Conservation (phyloP, 345 rosid species). For the Mallotus nudiflorus region DNA sequence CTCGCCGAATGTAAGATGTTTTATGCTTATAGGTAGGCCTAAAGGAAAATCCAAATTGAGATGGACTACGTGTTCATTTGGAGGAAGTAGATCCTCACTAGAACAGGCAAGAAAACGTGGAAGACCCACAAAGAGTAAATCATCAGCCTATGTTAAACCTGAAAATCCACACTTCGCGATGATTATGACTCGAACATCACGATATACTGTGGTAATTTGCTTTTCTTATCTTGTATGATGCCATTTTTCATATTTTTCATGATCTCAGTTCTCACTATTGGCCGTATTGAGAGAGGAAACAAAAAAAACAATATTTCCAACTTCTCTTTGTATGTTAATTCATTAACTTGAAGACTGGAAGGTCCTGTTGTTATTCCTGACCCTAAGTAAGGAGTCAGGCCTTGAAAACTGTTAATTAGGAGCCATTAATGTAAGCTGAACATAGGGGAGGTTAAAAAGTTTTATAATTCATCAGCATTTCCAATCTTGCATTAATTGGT, state of each 20-base stretch:
- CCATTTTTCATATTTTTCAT: neutral
- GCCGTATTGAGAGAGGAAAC: neutral
- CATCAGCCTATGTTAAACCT: neutral
- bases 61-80: neutral
- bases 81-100: neutral
- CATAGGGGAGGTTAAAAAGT: no score
- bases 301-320: neutral
- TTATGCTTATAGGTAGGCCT: neutral
- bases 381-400: no score
- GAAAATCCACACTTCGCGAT: slow-evolving; percentile 11
- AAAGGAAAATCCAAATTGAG: neutral
- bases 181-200: neutral
- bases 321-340: neutral
- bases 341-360: no score
- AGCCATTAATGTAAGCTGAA: no score
- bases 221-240: neutral
- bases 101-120: neutral
- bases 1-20: neutral
- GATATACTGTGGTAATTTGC: slow-evolving; percentile 9
- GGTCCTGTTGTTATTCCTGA: no score
- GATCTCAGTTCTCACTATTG: neutral
- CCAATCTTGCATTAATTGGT: no score
- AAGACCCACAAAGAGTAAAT: neutral
- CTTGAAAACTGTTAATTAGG: no score
- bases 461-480: no score